Percentiles rank a stretch among this genome's conserved stretches.
These are phyloP conservation scores for Tuber brumale DNA, from an alignment of 495 filamentous ascomycete genomes.

Conservation along the genomic window DNA sequence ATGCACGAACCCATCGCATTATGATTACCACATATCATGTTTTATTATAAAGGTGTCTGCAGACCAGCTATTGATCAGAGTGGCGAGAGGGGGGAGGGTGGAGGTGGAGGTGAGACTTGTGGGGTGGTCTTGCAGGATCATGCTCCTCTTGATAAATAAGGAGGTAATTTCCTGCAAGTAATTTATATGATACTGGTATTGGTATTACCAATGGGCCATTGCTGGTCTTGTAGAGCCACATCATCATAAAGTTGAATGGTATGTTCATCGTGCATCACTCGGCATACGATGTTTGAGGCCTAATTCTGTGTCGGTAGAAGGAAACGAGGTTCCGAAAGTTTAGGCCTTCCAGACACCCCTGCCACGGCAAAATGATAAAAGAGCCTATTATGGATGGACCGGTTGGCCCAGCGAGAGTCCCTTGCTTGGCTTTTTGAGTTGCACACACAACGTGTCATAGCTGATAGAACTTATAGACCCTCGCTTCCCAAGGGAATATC, in stretches of 20 bases:
- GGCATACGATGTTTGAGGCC: background rate
- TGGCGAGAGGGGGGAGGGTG: background rate
- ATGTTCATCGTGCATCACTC: slow-evolving; percentile 1
- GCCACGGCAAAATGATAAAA: background rate
- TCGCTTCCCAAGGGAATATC: background rate
- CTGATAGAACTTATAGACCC: background rate
- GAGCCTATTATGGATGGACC: background rate
- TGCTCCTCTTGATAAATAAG: background rate
- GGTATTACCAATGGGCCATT: background rate
- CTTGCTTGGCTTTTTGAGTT: background rate
- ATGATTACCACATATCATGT: background rate
- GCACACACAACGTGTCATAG: background rate
- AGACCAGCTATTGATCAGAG: background rate
- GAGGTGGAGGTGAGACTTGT: background rate
- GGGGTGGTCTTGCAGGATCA: background rate
- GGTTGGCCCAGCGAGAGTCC: background rate
- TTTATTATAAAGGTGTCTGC: background rate
- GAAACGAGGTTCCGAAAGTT: background rate
- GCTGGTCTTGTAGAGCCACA: background rate
- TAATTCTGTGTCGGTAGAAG: background rate
- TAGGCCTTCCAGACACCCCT: background rate
- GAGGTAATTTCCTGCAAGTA: background rate
- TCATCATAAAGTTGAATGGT: background rate
- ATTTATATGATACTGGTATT: background rate
- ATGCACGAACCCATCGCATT: background rate